Evolutionary conservation across 352 stramenopile species (phyloP).

Genomic region (Phytophthora pinifolia): DNA sequence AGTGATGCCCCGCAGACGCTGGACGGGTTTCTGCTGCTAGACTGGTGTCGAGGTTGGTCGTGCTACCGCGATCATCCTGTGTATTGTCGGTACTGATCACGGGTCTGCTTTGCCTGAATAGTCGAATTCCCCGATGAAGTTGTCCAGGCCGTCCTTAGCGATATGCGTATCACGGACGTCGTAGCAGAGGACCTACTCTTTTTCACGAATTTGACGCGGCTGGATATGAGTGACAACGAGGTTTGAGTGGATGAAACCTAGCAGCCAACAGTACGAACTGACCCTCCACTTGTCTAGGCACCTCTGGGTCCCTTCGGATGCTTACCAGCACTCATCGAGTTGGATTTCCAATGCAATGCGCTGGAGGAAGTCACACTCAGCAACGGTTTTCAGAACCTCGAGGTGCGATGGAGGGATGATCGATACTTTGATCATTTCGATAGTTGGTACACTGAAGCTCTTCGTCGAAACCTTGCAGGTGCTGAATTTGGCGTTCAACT

Average conservation of each 20-base stretch:
- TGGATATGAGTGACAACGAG: conserved; percentile 88
- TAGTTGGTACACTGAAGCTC: background rate
- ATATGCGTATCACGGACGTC: conserved; percentile 59
- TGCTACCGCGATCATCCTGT: background rate
- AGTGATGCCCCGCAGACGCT: conserved; percentile 47
- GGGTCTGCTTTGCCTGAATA: conserved; percentile 9
- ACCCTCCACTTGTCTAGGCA: conserved; percentile 24
- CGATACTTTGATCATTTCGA: background rate
- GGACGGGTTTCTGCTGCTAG: conserved; percentile 78
- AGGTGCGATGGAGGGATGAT: conserved; percentile 27
- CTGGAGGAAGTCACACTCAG: conserved; percentile 43
- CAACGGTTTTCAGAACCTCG: conserved; percentile 68
- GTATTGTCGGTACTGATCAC: background rate
- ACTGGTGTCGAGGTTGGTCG: conserved; percentile 62
- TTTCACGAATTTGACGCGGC: conserved; percentile 66
- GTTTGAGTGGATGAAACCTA: conserved; percentile 16
- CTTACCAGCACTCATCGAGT: conserved; percentile 59
- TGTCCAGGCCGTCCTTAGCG: conserved; percentile 55
- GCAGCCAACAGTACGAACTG: background rate
- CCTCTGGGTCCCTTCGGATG: conserved; percentile 68
- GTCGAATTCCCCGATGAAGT: conserved; percentile 85
- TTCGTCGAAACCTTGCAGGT: conserved; percentile 29
- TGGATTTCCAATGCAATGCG: conserved; percentile 85
- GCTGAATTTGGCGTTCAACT: conserved; percentile 84
- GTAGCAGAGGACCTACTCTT: conserved; percentile 78